phyloP scores from a whole-genome alignment of 805 yeast genomes.

The Kluyveromyces lactis region DNA sequence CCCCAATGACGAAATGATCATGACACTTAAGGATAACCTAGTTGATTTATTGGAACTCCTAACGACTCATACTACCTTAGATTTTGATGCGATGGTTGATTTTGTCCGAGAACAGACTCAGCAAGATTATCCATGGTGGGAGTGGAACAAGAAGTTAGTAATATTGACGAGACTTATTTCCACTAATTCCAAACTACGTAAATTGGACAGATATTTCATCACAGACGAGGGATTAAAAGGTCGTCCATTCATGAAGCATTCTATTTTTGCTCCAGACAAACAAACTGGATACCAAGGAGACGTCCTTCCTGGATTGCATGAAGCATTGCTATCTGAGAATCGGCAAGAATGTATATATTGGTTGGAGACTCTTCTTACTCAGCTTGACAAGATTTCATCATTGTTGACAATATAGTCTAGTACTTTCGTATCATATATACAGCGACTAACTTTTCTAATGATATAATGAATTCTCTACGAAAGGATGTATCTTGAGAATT shows the following conservation, averaged over 20 bases:
- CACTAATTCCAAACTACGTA: conserved; percentile 44
- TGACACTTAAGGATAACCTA: conserved; percentile 7
- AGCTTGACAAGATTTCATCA: conserved; percentile 2
- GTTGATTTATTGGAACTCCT: conserved; percentile 6
- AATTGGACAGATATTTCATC: conserved; percentile 48
- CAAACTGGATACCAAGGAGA: conserved; percentile 42
- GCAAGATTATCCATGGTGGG: conserved; percentile 76
- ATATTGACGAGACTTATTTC: conserved; percentile 50
- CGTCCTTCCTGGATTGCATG: conserved; percentile 51
- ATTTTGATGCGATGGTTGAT: conserved; percentile 36
- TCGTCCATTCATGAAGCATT: conserved; percentile 56
- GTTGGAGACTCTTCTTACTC: conserved; percentile 32
- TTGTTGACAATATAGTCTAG: neutral
- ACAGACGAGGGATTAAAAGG: conserved; percentile 37
- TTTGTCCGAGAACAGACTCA: conserved; percentile 43
- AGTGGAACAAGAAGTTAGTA: conserved; percentile 47
- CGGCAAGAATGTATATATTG: conserved; percentile 36
- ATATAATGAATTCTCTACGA: no score
- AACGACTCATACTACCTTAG: conserved; percentile 2
- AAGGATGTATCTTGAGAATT: no score
- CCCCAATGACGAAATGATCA: conserved; percentile 15
- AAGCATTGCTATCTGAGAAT: conserved; percentile 42
- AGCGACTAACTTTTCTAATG: no score
- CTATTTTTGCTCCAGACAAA: conserved; percentile 52
- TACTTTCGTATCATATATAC: no score